Evolutionary conservation across 192 early-diverging fungal species (phyloP), one percentile per base, ranked within the genome.

Genomic region (Glomus cerebriforme): DNA sequence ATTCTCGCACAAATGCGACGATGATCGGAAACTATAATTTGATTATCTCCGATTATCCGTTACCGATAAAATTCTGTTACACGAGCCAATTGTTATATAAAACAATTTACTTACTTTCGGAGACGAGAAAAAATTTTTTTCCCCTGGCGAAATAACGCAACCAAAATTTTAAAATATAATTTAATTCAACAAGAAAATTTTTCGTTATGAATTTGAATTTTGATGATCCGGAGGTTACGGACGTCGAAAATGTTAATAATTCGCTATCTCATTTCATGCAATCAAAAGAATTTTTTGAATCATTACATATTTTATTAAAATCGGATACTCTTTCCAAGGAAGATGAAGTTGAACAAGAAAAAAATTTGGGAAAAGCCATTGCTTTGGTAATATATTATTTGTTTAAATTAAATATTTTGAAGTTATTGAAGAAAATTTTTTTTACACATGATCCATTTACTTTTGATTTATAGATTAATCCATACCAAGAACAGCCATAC

Each of bases 401-500:
- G 22, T 24, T 49, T 34, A 31, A 59, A 19, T 58, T 29, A 19
- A 10, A 9, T 29, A 34, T 27, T 22, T 15, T 35, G 0, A n/a
- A 22, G 13, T 17, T 5, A 31, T 58, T 22, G 13, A 31, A 54
- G 9, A 54, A 2, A 54, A 22, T 27, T 45, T 54, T 54, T 24
- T 29, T 58, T 34, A 59, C 26, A 32, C 29, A 17, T 29, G 3
- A 73, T 72, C 26, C 29, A 32, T 39, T 24, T 47, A 17, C 15
- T 75, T 37, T 75, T 59, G 26, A 63, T 39, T 31, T 34, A 0
- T 73, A 90, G 89, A 73, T 91, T 60, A 83, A 81, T 59, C 59
- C 75, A 37, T 95, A 94, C 75, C 94, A 96, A 82, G 93, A 95
- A 83, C 88, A 91, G 77, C 88, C 95, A 13, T 89, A 90, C 69